These are phyloP conservation scores for Bipolaris zeicola DNA, from an alignment of 2,329 filamentous ascomycete genomes.

Conservation along the genomic window DNA sequence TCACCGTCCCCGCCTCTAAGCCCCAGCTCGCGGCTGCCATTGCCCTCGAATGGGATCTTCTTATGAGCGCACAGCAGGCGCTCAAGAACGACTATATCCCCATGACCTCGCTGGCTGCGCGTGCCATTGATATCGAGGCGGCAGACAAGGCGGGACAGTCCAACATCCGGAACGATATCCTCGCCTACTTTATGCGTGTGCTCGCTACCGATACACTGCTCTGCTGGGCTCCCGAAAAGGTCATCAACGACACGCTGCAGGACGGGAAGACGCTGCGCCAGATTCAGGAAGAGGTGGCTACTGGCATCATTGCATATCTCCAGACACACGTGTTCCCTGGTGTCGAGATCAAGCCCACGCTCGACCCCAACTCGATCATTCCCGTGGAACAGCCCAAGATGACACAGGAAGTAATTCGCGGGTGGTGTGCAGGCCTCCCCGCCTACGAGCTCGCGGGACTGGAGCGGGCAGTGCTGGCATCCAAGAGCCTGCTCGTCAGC, in stretches of 20 bases:
- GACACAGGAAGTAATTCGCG: slow-evolving; percentile 76
- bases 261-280: slow-evolving; percentile 66
- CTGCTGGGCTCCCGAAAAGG: slow-evolving; percentile 76
- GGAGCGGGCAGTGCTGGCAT: slow-evolving; percentile 81
- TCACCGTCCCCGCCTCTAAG: slow-evolving; percentile 76
- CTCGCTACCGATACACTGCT: slow-evolving; percentile 90
- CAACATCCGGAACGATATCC: slow-evolving; percentile 66
- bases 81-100: slow-evolving; percentile 87
- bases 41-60: slow-evolving; percentile 89
- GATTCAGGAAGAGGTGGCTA: slow-evolving; percentile 71
- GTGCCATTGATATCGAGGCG: slow-evolving; percentile 78
- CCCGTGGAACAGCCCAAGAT: slow-evolving; percentile 73
- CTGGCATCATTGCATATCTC: slow-evolving; percentile 74
- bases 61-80: slow-evolving; percentile 81
- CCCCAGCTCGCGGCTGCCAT: slow-evolving; percentile 82
- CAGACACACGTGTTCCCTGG: slow-evolving; percentile 81
- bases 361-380: slow-evolving; percentile 78
- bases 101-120: slow-evolving; percentile 81
- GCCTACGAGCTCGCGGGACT: slow-evolving; percentile 85
- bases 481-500: slow-evolving; percentile 83
- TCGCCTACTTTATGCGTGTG: slow-evolving; percentile 77
- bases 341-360: slow-evolving; percentile 75
- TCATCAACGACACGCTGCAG: slow-evolving; percentile 52
- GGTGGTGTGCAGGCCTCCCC: slow-evolving; percentile 75
- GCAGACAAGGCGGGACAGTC: slow-evolving; percentile 64